These are phyloP conservation scores for Kickxella alabastrina DNA, from an alignment of 192 early-diverging fungal genomes.

Conservation along the genomic window DNA sequence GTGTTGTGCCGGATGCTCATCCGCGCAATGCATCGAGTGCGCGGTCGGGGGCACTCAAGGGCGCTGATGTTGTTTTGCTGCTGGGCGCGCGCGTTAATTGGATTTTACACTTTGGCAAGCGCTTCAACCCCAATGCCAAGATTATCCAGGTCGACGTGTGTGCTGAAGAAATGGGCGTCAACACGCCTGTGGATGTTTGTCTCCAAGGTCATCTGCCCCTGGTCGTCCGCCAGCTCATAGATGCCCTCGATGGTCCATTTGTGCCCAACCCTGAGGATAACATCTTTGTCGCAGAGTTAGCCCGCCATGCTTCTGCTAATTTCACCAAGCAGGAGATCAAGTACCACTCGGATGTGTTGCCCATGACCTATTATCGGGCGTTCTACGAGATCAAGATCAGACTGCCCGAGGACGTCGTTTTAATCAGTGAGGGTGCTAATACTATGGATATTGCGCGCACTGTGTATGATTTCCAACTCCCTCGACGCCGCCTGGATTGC, in stretches of 20 bases:
- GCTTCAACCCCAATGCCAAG: slow-evolving; percentile 54
- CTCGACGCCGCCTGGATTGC: slow-evolving; percentile 65
- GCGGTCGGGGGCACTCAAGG: slow-evolving; percentile 58
- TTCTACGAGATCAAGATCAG: slow-evolving; percentile 62
- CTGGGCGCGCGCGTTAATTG: slow-evolving; percentile 70
- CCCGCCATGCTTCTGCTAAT: slow-evolving; percentile 47
- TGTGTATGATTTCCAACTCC: slow-evolving; percentile 60
- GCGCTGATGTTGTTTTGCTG: slow-evolving; percentile 65
- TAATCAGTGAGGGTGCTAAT: slow-evolving; percentile 73
- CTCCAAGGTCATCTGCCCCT: slow-evolving; percentile 61
- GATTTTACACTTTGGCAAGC: slow-evolving; percentile 69
- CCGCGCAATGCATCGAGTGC: slow-evolving; percentile 61
- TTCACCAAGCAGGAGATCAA: slow-evolving; percentile 36
- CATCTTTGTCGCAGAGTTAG: slow-evolving; percentile 22
- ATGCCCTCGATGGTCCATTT: slow-evolving; percentile 23
- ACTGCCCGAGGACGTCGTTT: slow-evolving; percentile 54
- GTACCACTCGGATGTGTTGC: slow-evolving; percentile 40
- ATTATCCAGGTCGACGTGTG: slow-evolving; percentile 70
- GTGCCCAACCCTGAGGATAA: slow-evolving; percentile 5
- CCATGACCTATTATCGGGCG: slow-evolving; percentile 67
- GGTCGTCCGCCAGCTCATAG: slow-evolving; percentile 54
- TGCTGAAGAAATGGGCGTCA: slow-evolving; percentile 63
- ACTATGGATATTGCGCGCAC: slow-evolving; percentile 78
- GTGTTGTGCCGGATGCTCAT: slow-evolving; percentile 62
- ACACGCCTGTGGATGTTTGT: slow-evolving; percentile 47